Percentiles rank a stretch among this genome's conserved stretches.
These are phyloP conservation scores for Margaritispora aquatica DNA, from an alignment of 495 filamentous ascomycete genomes.

Conservation along the genomic window DNA sequence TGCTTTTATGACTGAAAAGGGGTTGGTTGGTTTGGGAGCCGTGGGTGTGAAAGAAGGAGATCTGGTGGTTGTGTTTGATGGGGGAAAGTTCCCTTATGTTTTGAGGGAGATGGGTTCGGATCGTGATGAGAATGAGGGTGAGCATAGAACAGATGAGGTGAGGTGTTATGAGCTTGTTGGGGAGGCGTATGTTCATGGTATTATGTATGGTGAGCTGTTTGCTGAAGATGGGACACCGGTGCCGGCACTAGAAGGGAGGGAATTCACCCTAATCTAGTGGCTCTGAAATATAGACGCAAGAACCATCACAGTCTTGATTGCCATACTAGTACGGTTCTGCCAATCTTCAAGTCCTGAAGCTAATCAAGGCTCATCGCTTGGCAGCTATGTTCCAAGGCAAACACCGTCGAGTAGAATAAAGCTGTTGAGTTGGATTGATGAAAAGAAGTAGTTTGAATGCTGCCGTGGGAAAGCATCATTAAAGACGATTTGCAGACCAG, in stretches of 20 bases:
- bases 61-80: conserved; percentile 15
- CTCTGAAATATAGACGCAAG: too few relatives aligned
- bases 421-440: too few relatives aligned
- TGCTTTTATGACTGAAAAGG: conserved; percentile 7
- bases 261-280: not conserved
- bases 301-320: too few relatives aligned
- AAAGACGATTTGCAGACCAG: too few relatives aligned
- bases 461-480: too few relatives aligned
- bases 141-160: not conserved
- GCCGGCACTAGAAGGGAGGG: not conserved
- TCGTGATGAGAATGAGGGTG: conserved; percentile 1
- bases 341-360: too few relatives aligned
- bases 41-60: conserved; percentile 9
- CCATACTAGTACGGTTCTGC: too few relatives aligned
- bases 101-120: conserved; percentile 1
- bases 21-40: conserved; percentile 15
- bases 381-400: too few relatives aligned
- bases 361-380: too few relatives aligned
- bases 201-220: conserved; percentile 19
- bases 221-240: not conserved
- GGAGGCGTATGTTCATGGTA: conserved; percentile 18
- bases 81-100: conserved; percentile 14
- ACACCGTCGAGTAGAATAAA: too few relatives aligned
- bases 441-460: too few relatives aligned
- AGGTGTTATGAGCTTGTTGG: conserved; percentile 11